These are phyloP conservation scores for Medicago arabica DNA, from an alignment of 306 rosid genomes.

Conservation along the genomic window DNA sequence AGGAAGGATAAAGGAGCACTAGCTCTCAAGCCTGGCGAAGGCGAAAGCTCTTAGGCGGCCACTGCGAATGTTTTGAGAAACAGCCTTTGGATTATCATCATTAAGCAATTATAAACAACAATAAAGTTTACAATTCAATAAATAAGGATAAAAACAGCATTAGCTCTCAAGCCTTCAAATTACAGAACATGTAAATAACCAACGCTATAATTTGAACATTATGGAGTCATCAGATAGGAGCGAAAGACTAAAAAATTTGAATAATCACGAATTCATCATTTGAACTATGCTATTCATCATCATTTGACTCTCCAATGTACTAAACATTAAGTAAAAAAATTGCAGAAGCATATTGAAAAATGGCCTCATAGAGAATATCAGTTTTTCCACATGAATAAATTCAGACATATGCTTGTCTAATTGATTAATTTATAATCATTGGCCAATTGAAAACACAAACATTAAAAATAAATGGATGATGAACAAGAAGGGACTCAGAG, in stretches of 20 bases:
- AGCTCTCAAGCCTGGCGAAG: conserved; percentile 56
- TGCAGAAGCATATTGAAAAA: not conserved
- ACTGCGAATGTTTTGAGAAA: conserved; percentile 57
- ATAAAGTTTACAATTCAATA: no score
- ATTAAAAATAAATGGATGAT: no score
- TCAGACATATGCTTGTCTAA: conserved; percentile 96
- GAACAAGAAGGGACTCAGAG: not conserved
- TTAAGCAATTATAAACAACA: no score
- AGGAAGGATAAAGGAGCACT: conserved; percentile 48
- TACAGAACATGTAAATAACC: no score
- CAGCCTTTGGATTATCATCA: conserved; percentile 49
- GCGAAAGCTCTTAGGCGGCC: conserved; percentile 56
- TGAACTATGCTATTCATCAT: conserved; percentile 90
- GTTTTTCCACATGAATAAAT: conserved; percentile 59
- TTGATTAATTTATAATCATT: conserved; percentile 55
- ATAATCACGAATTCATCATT: conserved; percentile 74
- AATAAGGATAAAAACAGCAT: no score
- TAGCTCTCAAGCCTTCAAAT: no score
- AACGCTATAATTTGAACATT: no score
- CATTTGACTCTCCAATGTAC: conserved; percentile 50
- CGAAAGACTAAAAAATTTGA: conserved; percentile 68
- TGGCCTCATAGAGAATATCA: conserved; percentile 92
- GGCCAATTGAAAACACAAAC: conserved; percentile 44
- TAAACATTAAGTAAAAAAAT: not conserved
- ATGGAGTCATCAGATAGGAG: conserved; percentile 92